phyloP scores from a whole-genome alignment of 129 eudicot species.

The Glebionis coronaria region DNA sequence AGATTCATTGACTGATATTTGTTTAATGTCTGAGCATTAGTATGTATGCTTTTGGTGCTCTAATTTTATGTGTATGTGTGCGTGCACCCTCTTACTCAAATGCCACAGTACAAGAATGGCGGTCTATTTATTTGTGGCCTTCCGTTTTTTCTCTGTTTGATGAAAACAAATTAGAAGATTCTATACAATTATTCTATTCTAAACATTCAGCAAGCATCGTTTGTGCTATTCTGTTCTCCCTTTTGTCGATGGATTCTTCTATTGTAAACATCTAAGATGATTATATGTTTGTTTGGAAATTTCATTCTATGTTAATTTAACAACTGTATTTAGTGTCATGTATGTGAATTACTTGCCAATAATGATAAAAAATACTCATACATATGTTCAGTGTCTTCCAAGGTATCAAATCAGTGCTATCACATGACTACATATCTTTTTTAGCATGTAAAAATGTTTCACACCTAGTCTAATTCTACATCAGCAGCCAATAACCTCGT shows the following conservation, averaged over 20 bases:
- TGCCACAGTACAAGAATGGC: background rate
- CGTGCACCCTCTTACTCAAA: background rate
- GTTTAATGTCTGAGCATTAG: too few species aligned
- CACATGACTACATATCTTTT: background rate
- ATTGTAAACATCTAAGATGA: conserved; percentile 4
- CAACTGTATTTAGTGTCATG: background rate
- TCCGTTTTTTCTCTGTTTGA: too few species aligned
- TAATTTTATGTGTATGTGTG: background rate
- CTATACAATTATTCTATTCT: too few species aligned
- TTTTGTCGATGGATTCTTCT: background rate
- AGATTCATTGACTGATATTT: background rate
- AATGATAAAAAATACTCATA: conserved; percentile 15
- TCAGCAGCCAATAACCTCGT: background rate
- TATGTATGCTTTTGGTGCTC: background rate
- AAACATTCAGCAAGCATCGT: background rate
- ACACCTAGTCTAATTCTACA: background rate
- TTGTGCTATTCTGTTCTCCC: conserved; percentile 3
- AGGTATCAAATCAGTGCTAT: background rate
- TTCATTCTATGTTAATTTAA: background rate
- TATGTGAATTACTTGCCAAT: background rate
- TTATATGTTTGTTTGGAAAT: background rate
- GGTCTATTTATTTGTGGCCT: background rate
- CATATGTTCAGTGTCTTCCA: conserved; percentile 8
- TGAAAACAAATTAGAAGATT: too few species aligned
- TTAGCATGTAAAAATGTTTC: background rate